These are phyloP conservation scores for Jackrogersella minutella DNA, from an alignment of 495 filamentous ascomycete genomes.

Conservation along the genomic window DNA sequence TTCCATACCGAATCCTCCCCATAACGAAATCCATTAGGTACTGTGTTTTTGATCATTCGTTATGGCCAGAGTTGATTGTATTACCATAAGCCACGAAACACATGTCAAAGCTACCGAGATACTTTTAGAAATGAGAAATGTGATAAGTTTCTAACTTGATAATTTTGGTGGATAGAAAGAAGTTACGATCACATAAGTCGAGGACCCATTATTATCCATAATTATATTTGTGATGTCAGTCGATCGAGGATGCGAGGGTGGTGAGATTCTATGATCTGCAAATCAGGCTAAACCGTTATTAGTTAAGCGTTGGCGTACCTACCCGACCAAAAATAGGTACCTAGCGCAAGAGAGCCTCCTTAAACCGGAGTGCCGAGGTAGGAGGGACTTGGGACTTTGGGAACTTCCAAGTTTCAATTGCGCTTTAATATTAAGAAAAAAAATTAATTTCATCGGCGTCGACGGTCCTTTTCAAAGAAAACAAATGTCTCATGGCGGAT, in stretches of 20 bases:
- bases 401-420: background rate
- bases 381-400: background rate
- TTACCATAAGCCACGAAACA: background rate
- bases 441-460: constrained; percentile 3
- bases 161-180: too few relatives aligned
- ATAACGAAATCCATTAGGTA: too few relatives aligned
- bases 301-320: constrained; percentile 2
- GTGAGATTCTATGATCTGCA: too few relatives aligned
- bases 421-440: constrained; percentile 5
- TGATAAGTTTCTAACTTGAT: too few relatives aligned
- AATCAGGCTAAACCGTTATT: constrained; percentile 23
- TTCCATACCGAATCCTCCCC: too few relatives aligned
- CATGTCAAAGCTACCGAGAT: constrained; percentile 14
- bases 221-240: constrained; percentile 21
- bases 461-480: background rate
- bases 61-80: too few relatives aligned
- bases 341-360: background rate
- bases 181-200: too few relatives aligned
- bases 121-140: constrained; percentile 22
- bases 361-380: constrained; percentile 42
- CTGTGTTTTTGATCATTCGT: too few relatives aligned
- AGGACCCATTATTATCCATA: too few relatives aligned
- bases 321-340: background rate
- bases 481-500: background rate
- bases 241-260: too few relatives aligned